phyloP scores from a whole-genome alignment of 2,329 filamentous ascomycete genomes.

The Xylariaceae sp. region DNA sequence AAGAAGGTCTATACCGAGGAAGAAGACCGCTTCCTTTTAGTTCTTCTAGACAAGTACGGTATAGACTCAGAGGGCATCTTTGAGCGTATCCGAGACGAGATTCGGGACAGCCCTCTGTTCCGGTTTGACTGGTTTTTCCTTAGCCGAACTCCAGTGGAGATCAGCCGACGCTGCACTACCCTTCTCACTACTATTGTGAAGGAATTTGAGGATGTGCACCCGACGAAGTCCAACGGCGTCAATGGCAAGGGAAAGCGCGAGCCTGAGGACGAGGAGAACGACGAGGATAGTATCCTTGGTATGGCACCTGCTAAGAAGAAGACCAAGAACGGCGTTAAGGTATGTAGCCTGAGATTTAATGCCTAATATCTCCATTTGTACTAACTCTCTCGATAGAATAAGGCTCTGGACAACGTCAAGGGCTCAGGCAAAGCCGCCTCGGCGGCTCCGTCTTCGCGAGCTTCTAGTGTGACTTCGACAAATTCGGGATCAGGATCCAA shows the following conservation, averaged over 20 bases:
- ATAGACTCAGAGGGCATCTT: constrained; percentile 88
- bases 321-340: constrained; percentile 83
- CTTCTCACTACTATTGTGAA: constrained; percentile 90
- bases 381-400: constrained; percentile 62
- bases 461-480: constrained; percentile 81
- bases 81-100: constrained; percentile 94
- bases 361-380: too few species aligned
- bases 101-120: constrained; percentile 90
- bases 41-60: constrained; percentile 87
- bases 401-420: constrained; percentile 86
- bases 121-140: constrained; percentile 99
- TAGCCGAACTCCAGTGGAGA: constrained; percentile 86
- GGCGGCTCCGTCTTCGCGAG: constrained; percentile 72
- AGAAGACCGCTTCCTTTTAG: constrained; percentile 90
- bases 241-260: constrained; percentile 74
- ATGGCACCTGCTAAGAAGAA: constrained; percentile 92
- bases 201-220: constrained; percentile 75
- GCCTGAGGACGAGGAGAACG: constrained; percentile 75
- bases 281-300: constrained; percentile 75
- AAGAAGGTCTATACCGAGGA: constrained; percentile 99
- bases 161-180: constrained; percentile 88
- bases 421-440: constrained; percentile 69
- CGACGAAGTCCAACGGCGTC: constrained; percentile 50
- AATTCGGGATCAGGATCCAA: constrained; percentile 48
- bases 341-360: too few species aligned